Conservation (phyloP, 441 rosid genomes). For the Pelargonium fulgidum region DNA sequence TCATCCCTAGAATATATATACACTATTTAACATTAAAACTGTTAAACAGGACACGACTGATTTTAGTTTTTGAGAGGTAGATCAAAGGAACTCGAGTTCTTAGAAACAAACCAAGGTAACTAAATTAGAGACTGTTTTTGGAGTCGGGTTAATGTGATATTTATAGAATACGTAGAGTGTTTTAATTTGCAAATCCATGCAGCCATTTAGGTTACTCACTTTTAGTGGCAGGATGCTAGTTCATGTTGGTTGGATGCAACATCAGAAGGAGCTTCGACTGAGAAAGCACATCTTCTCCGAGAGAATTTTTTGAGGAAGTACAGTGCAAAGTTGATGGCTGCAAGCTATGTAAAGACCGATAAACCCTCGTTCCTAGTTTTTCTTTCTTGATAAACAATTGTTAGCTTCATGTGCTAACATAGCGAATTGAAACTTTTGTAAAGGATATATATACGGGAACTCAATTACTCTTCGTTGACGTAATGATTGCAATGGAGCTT, state of each 20-base stretch:
- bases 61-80: too few species aligned
- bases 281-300: slow-evolving; percentile 22
- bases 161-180: too few species aligned
- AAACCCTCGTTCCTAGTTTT: not conserved
- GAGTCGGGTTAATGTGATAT: too few species aligned
- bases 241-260: slow-evolving; percentile 20
- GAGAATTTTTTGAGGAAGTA: slow-evolving; percentile 40
- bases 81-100: too few species aligned
- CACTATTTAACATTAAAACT: too few species aligned
- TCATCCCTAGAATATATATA: too few species aligned
- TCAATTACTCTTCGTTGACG: slow-evolving; percentile 48
- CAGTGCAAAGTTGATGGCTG: slow-evolving; percentile 33
- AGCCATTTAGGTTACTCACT: not conserved
- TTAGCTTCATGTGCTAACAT: slow-evolving; percentile 8
- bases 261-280: slow-evolving; percentile 14
- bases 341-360: slow-evolving; percentile 34
- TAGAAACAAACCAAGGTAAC: too few species aligned
- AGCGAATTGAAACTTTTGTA: slow-evolving; percentile 13
- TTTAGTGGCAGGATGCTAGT: slow-evolving; percentile 26
- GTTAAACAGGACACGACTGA: too few species aligned
- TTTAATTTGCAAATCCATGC: too few species aligned
- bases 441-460: slow-evolving; percentile 59
- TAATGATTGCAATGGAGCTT: slow-evolving; percentile 36
- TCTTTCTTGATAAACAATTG: slow-evolving; percentile 6
- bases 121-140: too few species aligned